Evolutionary conservation across 106 monocot genomes (phyloP).

Genomic region (Dendrobium huoshanense): DNA sequence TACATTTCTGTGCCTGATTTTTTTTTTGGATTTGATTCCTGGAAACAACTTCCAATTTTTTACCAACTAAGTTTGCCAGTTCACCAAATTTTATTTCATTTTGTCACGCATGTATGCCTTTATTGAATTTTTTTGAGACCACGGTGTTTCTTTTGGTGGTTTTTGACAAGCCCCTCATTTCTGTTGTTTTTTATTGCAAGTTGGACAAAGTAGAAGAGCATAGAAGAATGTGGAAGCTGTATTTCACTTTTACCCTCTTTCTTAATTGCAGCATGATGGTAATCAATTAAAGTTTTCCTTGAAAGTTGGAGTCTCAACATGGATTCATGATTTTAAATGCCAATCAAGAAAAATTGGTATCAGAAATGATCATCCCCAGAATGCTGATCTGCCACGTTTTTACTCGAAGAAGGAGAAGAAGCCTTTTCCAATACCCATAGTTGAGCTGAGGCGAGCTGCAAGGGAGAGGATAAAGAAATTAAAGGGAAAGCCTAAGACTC

Average conservation of each 20-base stretch:
- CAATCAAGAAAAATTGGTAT: conserved; percentile 20
- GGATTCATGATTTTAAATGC: background rate
- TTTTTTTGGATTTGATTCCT: background rate
- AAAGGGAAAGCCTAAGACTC: conserved; percentile 55
- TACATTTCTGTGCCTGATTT: background rate
- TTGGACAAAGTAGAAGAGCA: background rate
- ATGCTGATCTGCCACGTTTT: conserved; percentile 76
- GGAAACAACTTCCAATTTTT: background rate
- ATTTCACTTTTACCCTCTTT: background rate
- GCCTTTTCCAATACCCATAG: conserved; percentile 87
- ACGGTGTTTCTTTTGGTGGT: background rate
- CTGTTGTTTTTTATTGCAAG: background rate
- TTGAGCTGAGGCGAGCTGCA: conserved; percentile 85
- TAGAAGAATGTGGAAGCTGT: background rate
- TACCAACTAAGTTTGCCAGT: too few species aligned
- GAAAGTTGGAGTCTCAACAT: conserved; percentile 22
- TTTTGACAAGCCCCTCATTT: background rate
- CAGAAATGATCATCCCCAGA: conserved; percentile 64
- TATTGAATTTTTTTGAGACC: background rate
- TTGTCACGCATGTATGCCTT: background rate
- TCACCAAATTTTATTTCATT: background rate
- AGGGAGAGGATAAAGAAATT: conserved; percentile 75
- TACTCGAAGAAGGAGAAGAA: conserved; percentile 96
- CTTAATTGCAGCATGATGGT: conserved; percentile 28
- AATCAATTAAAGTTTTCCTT: conserved; percentile 11